Percentiles rank a stretch among this genome's conserved stretches.
Evolutionary conservation across 306 rosid genomes (phyloP).

Genomic region (Oemleria cerasiformis): DNA sequence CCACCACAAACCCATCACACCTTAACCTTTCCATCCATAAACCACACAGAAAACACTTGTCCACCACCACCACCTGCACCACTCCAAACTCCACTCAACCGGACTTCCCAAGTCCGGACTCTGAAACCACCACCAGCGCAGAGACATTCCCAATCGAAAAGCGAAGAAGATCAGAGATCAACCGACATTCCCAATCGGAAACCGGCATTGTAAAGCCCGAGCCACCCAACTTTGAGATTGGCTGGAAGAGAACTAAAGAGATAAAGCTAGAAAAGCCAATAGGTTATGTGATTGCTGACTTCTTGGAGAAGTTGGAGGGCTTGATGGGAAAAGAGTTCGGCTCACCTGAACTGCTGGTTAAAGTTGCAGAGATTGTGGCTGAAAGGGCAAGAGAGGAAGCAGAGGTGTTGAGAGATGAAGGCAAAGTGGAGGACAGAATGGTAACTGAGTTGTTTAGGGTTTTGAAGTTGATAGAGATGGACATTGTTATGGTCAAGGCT

Average conservation of each 20-base stretch:
- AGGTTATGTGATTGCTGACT: constrained; percentile 75
- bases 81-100: constrained; percentile 27
- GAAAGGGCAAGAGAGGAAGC: constrained; percentile 94
- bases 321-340: constrained; percentile 81
- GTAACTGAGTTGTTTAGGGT: constrained; percentile 78
- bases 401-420: constrained; percentile 64
- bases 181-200: constrained; percentile 34
- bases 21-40: constrained; percentile 15
- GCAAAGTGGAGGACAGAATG: constrained; percentile 88
- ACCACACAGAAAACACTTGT: constrained; percentile 32
- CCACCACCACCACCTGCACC: constrained; percentile 47
- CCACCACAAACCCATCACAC: constrained; percentile 28
- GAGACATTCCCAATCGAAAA: constrained; percentile 75
- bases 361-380: constrained; percentile 82
- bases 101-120: constrained; percentile 41
- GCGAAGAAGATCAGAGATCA: constrained; percentile 74
- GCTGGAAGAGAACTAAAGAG: constrained; percentile 91
- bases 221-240: constrained; percentile 81
- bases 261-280: constrained; percentile 66
- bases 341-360: constrained; percentile 60
- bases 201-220: constrained; percentile 41
- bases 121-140: constrained; percentile 52
- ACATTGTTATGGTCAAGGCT: constrained; percentile 84
- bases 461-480: constrained; percentile 88
- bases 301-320: constrained; percentile 73